Conservation (phyloP, 495 filamentous ascomycete species). For the Durotheca rogersii region DNA sequence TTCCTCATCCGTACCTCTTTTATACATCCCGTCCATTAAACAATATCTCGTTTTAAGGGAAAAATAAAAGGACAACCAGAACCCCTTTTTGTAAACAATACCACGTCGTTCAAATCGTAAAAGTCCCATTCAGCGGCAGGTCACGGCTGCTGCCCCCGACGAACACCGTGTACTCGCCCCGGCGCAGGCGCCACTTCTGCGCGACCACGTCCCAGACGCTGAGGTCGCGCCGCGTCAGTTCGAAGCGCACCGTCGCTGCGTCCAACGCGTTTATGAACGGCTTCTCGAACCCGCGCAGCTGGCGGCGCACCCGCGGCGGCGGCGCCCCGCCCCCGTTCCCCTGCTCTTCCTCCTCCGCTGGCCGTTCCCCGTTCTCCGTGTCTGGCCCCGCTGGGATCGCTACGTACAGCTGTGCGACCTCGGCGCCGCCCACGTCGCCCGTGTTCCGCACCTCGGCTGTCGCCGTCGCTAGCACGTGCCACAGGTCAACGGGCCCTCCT, state of each 20-base stretch:
- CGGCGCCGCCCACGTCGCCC: constrained; percentile 48
- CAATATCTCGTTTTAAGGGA: too few species aligned
- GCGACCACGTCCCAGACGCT: constrained; percentile 61
- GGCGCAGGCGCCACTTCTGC: constrained; percentile 59
- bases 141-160: constrained; percentile 68
- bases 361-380: too few species aligned
- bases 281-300: constrained; percentile 71
- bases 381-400: constrained; percentile 54
- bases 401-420: constrained; percentile 65
- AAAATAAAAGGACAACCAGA: background rate
- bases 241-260: constrained; percentile 49
- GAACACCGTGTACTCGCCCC: constrained; percentile 43
- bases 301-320: too few species aligned
- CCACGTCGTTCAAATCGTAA: constrained; percentile 30
- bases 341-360: too few species aligned
- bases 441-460: constrained; percentile 54
- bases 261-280: constrained; percentile 44
- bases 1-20: too few species aligned
- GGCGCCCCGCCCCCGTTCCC: too few species aligned
- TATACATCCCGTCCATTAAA: too few species aligned
- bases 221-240: constrained; percentile 62
- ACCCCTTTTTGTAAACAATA: too few species aligned
- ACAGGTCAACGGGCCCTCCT: constrained; percentile 59
- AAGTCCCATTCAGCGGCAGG: constrained; percentile 47
- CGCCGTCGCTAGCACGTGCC: constrained; percentile 54